Evolutionary conservation across 2,329 filamentous ascomycete species (phyloP).

Genomic region (Lomentospora prolificans): DNA sequence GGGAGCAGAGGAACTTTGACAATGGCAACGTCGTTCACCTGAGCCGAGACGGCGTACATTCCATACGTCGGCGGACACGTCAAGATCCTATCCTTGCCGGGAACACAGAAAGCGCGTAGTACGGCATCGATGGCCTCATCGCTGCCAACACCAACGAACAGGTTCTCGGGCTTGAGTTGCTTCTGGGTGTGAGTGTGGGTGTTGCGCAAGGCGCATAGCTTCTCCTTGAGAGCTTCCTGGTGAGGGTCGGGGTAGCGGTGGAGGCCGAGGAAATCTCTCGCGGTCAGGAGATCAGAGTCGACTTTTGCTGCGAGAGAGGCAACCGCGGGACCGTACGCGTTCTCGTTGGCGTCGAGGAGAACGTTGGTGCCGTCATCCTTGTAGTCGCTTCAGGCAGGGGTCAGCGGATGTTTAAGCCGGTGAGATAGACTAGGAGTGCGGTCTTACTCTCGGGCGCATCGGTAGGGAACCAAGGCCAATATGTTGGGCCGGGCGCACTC

Average conservation of each 20-base stretch:
- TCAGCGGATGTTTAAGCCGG: no score
- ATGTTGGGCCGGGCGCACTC: slow-evolving; percentile 72
- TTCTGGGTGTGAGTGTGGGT: slow-evolving; percentile 69
- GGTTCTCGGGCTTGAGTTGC: slow-evolving; percentile 64
- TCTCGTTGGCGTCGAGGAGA: slow-evolving; percentile 95
- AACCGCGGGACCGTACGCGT: slow-evolving; percentile 82
- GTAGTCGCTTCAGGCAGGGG: slow-evolving; percentile 63
- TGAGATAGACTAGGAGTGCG: slow-evolving; percentile 13
- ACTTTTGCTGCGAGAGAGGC: slow-evolving; percentile 38
- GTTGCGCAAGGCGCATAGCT: slow-evolving; percentile 80
- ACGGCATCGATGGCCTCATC: slow-evolving; percentile 96
- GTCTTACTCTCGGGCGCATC: slow-evolving; percentile 69
- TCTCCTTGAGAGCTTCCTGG: slow-evolving; percentile 76
- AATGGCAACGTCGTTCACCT: slow-evolving; percentile 83
- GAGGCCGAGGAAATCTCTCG: slow-evolving; percentile 66
- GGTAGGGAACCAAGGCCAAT: slow-evolving; percentile 65
- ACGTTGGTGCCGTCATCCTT: slow-evolving; percentile 96
- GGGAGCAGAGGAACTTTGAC: slow-evolving; percentile 75
- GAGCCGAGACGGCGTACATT: slow-evolving; percentile 93
- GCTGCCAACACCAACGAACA: slow-evolving; percentile 92
- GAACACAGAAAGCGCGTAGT: slow-evolving; percentile 84
- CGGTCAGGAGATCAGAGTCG: slow-evolving; percentile 22
- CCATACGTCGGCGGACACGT: slow-evolving; percentile 96
- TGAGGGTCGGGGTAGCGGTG: slow-evolving; percentile 96
- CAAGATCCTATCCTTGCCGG: slow-evolving; percentile 79